phyloP scores from a whole-genome alignment of 768 basidiomycete species.

The Austroboletus festivus region DNA sequence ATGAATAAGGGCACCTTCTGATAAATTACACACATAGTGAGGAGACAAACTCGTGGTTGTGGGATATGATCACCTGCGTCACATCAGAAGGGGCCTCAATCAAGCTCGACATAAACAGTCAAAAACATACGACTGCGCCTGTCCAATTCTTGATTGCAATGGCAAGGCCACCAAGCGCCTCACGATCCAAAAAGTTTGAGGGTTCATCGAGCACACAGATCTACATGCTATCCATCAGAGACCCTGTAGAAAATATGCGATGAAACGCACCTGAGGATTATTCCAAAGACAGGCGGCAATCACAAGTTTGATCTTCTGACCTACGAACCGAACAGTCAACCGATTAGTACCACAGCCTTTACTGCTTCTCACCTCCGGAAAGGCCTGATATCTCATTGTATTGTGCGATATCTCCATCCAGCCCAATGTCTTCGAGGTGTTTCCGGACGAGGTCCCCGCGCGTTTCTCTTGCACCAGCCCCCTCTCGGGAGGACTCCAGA shows the following conservation, averaged over 20 bases:
- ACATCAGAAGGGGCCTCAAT: constrained; percentile 16
- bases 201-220: constrained; percentile 80
- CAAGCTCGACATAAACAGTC: constrained; percentile 10
- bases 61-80: constrained; percentile 86
- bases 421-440: constrained; percentile 91
- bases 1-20: constrained; percentile 7
- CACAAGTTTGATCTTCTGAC: constrained; percentile 96
- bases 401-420: constrained; percentile 97
- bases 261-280: constrained; percentile 71
- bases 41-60: constrained; percentile 86
- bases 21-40: constrained; percentile 62
- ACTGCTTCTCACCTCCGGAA: constrained; percentile 67
- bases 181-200: constrained; percentile 96
- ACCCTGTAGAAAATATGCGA: not conserved
- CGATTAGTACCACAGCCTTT: constrained; percentile 7
- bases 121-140: constrained; percentile 68
- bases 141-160: constrained; percentile 95
- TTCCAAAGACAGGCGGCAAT: constrained; percentile 96
- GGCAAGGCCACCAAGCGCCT: constrained; percentile 91
- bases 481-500: constrained; percentile 92
- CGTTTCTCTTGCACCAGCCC: constrained; percentile 89
- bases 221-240: constrained; percentile 39
- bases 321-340: constrained; percentile 35
- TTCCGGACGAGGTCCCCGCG: constrained; percentile 77
- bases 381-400: constrained; percentile 96